Evolutionary conservation across 177 flowering plant species (phyloP).

Genomic region (Tripterygium wilfordii): DNA sequence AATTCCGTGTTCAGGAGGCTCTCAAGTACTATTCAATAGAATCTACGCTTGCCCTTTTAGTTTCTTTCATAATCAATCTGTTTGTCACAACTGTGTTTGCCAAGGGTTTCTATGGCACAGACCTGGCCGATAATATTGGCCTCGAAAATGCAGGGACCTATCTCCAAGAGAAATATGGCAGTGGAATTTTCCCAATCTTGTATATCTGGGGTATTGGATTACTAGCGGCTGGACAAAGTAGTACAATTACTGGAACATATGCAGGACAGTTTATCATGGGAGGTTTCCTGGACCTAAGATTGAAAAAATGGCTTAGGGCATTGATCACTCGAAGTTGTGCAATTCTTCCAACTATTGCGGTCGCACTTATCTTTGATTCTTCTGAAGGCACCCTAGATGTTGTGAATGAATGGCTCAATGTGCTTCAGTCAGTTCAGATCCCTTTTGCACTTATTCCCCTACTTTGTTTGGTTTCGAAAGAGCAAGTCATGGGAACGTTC

Average conservation of each 20-base stretch:
- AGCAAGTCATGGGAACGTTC: constrained; percentile 42
- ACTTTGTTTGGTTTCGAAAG: constrained; percentile 37
- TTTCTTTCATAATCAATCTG: constrained; percentile 38
- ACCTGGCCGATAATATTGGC: constrained; percentile 29
- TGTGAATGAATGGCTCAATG: constrained; percentile 41
- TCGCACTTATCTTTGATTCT: constrained; percentile 36
- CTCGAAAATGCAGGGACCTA: constrained; percentile 39
- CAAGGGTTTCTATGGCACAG: constrained; percentile 35
- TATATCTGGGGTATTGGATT: constrained; percentile 45
- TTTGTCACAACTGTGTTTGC: constrained; percentile 44
- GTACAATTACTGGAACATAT: constrained; percentile 44
- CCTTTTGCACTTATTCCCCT: constrained; percentile 39
- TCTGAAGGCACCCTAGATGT: constrained; percentile 34
- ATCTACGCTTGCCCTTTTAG: constrained; percentile 29
- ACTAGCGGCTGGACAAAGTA: constrained; percentile 46
- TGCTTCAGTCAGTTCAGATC: constrained; percentile 39
- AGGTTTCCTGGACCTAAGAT: constrained; percentile 32
- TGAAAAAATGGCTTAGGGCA: constrained; percentile 43
- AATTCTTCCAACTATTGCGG: constrained; percentile 36
- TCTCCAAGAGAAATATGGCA: constrained; percentile 43
- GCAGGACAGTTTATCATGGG: constrained; percentile 51
- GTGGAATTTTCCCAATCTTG: constrained; percentile 33
- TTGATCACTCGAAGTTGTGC: constrained; percentile 46
- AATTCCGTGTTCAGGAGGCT: constrained; percentile 34
- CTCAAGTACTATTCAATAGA: constrained; percentile 37